Base-by-base conservation (phyloP, 108 stramenopile species). In the Cyclostephanos invisitatus region DNA sequence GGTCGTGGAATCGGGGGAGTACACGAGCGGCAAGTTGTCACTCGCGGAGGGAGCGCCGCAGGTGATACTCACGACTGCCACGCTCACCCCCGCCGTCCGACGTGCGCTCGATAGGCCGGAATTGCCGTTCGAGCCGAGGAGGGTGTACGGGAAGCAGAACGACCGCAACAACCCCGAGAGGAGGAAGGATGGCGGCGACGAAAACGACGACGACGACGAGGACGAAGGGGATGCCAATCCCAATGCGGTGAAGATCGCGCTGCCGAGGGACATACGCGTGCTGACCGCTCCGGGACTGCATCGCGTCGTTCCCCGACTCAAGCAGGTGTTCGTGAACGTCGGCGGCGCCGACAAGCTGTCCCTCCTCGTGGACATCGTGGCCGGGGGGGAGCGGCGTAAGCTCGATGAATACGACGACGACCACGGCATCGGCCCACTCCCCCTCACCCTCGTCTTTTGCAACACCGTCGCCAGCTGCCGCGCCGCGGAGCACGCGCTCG, bases 401-500 rank as follows among this genome's bases (percentile, higher is more conserved):
- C 70, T 71, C 35, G 78, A 78, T 25, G 51, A 35, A 10, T 40
- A 29, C 17, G 27, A 49, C 40, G 46, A 67, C 10, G 64, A 44
- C n/a, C 67, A 51, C 12, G 67, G 49, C 37, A 47, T 71, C 8
- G 49, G 29, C 9, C 50, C 58, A 0, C 63, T 66, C 20, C 77
- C 83, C 14, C 68, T 84, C 37, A 92, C 95, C 27, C 76, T 98
- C 62, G 83, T 98, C 21, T 98, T 98, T 80, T 98, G 98, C 85
- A 98, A 98, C 84, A 97, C 98, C 1, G 95, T 98, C 11, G 87
- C 95, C 55, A 84, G 73, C 50, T 96, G 96, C 72, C 92, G 96
- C 11, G 77, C 75, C 40, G 96, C 97, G 29, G 98, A 98, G 72
- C 97, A 98, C 69, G 70, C 88, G 12, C 77, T 98, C 38, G 81